Percentiles rank a stretch among this genome's conserved stretches.
These are phyloP conservation scores for Microbotryum violaceum DNA, from an alignment of 1,284 basidiomycete genomes.

Conservation along the genomic window DNA sequence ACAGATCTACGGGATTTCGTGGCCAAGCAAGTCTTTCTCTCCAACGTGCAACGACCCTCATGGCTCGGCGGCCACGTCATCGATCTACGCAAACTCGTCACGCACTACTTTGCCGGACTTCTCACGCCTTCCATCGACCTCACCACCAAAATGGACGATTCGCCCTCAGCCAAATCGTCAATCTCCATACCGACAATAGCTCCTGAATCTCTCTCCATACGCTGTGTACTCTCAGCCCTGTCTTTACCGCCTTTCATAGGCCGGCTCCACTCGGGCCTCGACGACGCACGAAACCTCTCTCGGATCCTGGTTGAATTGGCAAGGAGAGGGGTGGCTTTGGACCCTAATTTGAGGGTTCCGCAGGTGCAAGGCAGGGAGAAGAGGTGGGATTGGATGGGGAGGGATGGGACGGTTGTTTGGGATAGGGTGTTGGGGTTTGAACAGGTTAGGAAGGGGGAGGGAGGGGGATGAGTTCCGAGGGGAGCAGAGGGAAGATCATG, in stretches of 20 bases:
- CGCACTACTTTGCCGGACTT: constrained; percentile 21
- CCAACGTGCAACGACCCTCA: constrained; percentile 49
- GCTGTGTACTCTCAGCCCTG: constrained; percentile 40
- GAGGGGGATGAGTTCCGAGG: neutral
- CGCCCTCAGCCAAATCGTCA: neutral
- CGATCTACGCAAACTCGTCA: constrained; percentile 25
- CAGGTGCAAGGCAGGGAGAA: constrained; percentile 42
- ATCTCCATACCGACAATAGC: constrained; percentile 1
- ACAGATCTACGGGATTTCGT: constrained; percentile 68
- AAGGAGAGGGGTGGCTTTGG: constrained; percentile 55
- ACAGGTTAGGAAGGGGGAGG: neutral
- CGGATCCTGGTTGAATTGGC: constrained; percentile 68
- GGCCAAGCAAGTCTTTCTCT: constrained; percentile 71
- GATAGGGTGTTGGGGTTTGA: neutral
- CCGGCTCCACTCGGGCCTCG: constrained; percentile 75
- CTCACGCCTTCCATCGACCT: constrained; percentile 1
- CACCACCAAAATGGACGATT: constrained; percentile 15
- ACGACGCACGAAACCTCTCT: constrained; percentile 77
- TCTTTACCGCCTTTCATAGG: constrained; percentile 58
- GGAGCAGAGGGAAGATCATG: too few relatives aligned
- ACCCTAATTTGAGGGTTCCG: constrained; percentile 63
- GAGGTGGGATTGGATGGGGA: constrained; percentile 74
- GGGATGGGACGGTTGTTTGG: constrained; percentile 35
- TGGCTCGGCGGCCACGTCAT: constrained; percentile 41
- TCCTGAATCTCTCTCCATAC: constrained; percentile 38